phyloP scores from a whole-genome alignment of 2,329 filamentous ascomycete species.

The Colletotrichum incanum region DNA sequence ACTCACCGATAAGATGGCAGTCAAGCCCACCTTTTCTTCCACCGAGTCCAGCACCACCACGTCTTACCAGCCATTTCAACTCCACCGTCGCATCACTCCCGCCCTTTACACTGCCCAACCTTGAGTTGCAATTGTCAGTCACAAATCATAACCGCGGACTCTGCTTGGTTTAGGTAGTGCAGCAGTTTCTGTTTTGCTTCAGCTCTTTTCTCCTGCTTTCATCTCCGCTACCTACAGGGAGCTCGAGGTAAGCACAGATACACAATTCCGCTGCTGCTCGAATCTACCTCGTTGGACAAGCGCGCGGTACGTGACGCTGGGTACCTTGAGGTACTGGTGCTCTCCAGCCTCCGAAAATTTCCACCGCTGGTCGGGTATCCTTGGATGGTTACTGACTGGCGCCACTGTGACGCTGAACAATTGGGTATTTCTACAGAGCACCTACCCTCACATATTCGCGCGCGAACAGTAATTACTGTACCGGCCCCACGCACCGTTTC shows the following conservation, averaged over 20 bases:
- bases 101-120: neutral
- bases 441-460: neutral
- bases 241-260: neutral
- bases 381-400: neutral
- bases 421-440: neutral
- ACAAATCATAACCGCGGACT: neutral
- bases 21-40: neutral
- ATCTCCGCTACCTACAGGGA: neutral
- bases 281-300: neutral
- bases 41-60: neutral
- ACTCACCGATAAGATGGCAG: neutral
- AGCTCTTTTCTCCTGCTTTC: neutral
- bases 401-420: neutral
- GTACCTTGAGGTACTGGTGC: neutral
- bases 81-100: neutral
- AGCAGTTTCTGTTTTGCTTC: neutral
- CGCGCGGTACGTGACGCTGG: neutral
- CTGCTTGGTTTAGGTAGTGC: neutral
- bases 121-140: neutral
- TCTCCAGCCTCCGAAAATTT: neutral
- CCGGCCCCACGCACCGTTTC: conserved; percentile 1
- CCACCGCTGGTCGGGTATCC: neutral
- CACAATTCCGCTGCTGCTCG: neutral
- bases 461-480: neutral
- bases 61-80: neutral